Evolutionary conservation across 192 early-diverging fungal genomes (phyloP).

Genomic region (Coemansia sp.): DNA sequence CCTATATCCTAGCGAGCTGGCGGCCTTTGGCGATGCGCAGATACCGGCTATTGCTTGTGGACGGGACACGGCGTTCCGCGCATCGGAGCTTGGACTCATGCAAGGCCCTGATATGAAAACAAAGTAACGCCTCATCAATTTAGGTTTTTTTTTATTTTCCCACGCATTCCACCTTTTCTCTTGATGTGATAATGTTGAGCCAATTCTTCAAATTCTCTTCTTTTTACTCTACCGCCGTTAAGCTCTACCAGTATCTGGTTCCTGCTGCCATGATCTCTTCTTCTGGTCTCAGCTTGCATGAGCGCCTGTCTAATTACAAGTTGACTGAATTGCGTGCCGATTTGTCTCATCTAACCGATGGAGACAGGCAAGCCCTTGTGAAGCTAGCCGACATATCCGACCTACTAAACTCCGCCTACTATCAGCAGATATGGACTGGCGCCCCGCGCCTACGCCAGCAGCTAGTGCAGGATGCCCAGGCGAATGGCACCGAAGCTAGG

Average conservation of each 20-base stretch:
- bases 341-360: slow-evolving; percentile 56
- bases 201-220: slow-evolving; percentile 2
- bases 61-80: slow-evolving; percentile 19
- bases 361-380: slow-evolving; percentile 62
- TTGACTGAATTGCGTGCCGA: slow-evolving; percentile 57
- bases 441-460: slow-evolving; percentile 56
- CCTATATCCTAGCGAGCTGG: slow-evolving; percentile 2
- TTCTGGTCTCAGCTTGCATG: slow-evolving; percentile 8
- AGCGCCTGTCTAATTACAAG: slow-evolving; percentile 55
- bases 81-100: not conserved
- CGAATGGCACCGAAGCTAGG: slow-evolving; percentile 16
- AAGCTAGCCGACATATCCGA: slow-evolving; percentile 63
- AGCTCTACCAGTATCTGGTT: slow-evolving; percentile 11
- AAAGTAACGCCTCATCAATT: no score
- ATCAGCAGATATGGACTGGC: slow-evolving; percentile 66
- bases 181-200: not conserved
- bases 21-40: slow-evolving; percentile 27
- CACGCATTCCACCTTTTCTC: not conserved
- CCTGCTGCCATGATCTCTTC: not conserved
- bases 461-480: slow-evolving; percentile 33
- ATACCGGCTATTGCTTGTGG: slow-evolving; percentile 28
- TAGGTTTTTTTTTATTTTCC: not conserved
- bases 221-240: not conserved
- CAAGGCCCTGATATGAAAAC: slow-evolving; percentile 9
- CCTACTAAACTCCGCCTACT: slow-evolving; percentile 60